phyloP scores from a whole-genome alignment of 192 early-diverging fungal genomes.

The Anaeromyces robustus region DNA sequence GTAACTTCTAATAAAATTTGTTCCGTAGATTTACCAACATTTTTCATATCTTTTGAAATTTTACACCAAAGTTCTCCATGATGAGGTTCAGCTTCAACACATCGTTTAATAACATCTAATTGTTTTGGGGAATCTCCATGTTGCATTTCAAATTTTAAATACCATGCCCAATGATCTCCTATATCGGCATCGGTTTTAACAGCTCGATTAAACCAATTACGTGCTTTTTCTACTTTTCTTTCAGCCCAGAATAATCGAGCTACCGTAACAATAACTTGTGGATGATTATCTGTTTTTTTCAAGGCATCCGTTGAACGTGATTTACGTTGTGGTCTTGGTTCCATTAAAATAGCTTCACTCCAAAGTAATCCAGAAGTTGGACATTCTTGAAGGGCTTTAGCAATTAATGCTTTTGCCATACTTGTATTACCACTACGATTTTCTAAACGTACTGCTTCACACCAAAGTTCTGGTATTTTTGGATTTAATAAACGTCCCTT shows the following conservation, averaged over 20 bases:
- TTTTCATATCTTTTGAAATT: slow-evolving; percentile 58
- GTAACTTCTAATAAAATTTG: slow-evolving; percentile 22
- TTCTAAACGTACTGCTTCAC: slow-evolving; percentile 65
- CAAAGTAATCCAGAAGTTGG: slow-evolving; percentile 70
- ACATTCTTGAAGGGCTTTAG: slow-evolving; percentile 89
- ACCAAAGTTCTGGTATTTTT: slow-evolving; percentile 68
- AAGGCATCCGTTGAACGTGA: slow-evolving; percentile 77
- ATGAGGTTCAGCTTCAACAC: slow-evolving; percentile 61
- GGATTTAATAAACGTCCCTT: slow-evolving; percentile 70
- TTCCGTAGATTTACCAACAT: slow-evolving; percentile 47
- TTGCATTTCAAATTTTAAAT: slow-evolving; percentile 73
- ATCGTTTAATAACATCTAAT: slow-evolving; percentile 42
- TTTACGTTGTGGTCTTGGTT: slow-evolving; percentile 72
- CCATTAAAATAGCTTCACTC: slow-evolving; percentile 75
- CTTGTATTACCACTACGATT: slow-evolving; percentile 47
- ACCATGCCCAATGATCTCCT: slow-evolving; percentile 94
- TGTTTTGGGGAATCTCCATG: slow-evolving; percentile 45
- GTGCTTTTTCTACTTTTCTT: slow-evolving; percentile 80
- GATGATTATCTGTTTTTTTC: slow-evolving; percentile 78
- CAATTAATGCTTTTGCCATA: slow-evolving; percentile 56
- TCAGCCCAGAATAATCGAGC: slow-evolving; percentile 89
- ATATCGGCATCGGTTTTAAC: slow-evolving; percentile 64
- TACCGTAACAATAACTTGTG: slow-evolving; percentile 58
- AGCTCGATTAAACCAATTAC: slow-evolving; percentile 80
- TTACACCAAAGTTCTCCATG: slow-evolving; percentile 83